These are phyloP conservation scores for Fraxinus angustifolia DNA, from an alignment of 305 asterid species.

Conservation along the genomic window DNA sequence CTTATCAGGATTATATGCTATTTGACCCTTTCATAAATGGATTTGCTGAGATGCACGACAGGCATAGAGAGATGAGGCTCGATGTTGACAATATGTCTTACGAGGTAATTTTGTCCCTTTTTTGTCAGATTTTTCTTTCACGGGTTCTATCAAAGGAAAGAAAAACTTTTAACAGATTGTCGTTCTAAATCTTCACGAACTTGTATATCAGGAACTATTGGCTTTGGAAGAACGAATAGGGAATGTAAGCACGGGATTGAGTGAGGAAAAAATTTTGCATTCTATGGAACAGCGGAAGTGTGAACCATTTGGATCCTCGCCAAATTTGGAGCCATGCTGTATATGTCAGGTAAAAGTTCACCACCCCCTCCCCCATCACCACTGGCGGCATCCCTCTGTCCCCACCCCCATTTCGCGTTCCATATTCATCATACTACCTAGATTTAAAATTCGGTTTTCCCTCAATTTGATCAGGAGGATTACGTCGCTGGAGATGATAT, in stretches of 20 bases:
- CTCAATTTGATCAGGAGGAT: constrained; percentile 39
- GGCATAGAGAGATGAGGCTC: constrained; percentile 61
- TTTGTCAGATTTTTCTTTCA: not conserved
- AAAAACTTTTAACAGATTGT: not conserved
- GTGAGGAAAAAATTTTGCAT: constrained; percentile 33
- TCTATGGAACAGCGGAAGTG: constrained; percentile 36
- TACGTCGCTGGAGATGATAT: constrained; percentile 41
- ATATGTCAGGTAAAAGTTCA: constrained; percentile 47
- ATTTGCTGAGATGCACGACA: constrained; percentile 43
- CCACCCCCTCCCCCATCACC: not conserved
- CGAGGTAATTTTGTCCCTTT: constrained; percentile 42
- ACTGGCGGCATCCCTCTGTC: not conserved
- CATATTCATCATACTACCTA: not conserved
- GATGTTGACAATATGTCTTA: constrained; percentile 67
- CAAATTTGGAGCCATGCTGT: constrained; percentile 57
- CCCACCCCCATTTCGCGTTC: not conserved
- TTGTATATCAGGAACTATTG: constrained; percentile 42
- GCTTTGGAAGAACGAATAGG: constrained; percentile 66
- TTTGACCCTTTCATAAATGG: constrained; percentile 43
- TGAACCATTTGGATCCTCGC: constrained; percentile 11
- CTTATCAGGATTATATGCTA: constrained; percentile 38
- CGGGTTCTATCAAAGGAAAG: not conserved
- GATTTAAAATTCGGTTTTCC: not conserved
- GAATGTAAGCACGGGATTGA: constrained; percentile 52
- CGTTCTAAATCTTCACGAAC: not conserved